Evolutionary conservation across 2,329 filamentous ascomycete species (phyloP).

Genomic region (Ascochyta koolunga): DNA sequence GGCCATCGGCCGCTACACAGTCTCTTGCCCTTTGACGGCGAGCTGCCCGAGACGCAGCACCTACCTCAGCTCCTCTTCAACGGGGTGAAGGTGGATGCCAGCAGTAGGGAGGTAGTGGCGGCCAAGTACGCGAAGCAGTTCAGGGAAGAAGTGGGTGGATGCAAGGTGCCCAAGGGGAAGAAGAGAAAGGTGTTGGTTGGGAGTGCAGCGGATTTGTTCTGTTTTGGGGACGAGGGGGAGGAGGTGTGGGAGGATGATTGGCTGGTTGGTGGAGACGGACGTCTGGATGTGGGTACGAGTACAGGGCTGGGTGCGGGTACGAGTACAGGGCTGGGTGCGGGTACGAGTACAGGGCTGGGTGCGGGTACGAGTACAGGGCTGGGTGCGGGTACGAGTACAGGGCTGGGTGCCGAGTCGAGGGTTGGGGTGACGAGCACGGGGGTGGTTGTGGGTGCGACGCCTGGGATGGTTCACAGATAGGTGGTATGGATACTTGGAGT

Average conservation of each 20-base stretch:
- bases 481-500: too few relatives aligned
- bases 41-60: constrained; percentile 55
- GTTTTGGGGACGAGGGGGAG: constrained; percentile 52
- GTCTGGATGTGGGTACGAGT: neutral
- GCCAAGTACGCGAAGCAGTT: constrained; percentile 64
- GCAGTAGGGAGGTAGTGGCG: constrained; percentile 54
- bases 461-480: too few relatives aligned
- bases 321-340: neutral
- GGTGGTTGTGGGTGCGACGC: neutral
- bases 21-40: constrained; percentile 56
- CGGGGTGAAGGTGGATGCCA: constrained; percentile 56
- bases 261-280: constrained; percentile 5
- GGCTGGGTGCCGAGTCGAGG: too few relatives aligned
- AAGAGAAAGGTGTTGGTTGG: constrained; percentile 43
- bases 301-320: neutral
- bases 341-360: neutral
- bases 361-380: neutral
- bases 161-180: constrained; percentile 51
- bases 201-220: constrained; percentile 69
- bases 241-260: constrained; percentile 40
- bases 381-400: neutral
- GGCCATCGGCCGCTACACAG: constrained; percentile 53
- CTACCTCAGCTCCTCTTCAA: constrained; percentile 69
- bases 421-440: too few relatives aligned
- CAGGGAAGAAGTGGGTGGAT: constrained; percentile 70